Base-by-base conservation (phyloP, 2,329 filamentous ascomycete genomes). In the Incumbomyces lentus region DNA sequence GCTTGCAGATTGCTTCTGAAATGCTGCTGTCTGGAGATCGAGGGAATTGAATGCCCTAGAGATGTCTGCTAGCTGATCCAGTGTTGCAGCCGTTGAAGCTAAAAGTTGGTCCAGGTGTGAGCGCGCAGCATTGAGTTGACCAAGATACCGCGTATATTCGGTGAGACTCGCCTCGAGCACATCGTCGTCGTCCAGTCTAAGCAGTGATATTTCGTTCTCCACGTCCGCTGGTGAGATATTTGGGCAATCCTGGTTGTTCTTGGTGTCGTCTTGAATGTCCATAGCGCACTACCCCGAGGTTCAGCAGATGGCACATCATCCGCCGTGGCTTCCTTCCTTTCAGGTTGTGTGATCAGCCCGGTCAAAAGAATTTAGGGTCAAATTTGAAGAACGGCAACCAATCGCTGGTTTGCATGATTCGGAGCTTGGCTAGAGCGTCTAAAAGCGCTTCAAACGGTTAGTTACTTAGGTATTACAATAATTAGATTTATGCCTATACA, bases 1-100 rank as follows among this genome's bases (percentile, higher is more conserved):
- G 47, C 86, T 84, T 61, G 95, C 87, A 65, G 92, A 98, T 64
- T 94, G 88, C 39, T 83, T 79, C 62, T 89, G 86, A 68, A 98
- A 96, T 12, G 84, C 82, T n/a, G 84, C 86, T 0, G 92, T 98
- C 67, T 96, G 90, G 8, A 78, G 72, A 58, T 95, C 88, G 40
- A 98, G 90, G 1, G 82, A 73, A 55, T 82, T 81, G 68, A 98
- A 98, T 4, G 89, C 90, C 57, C 82, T 78, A 12, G 89, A 89
- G 13, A 98, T 74, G 1, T 77, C 80, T 13, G 84, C 82, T 22
- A 98, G 74, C 14, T 93, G 72, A 36, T 80, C 73, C 33, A 98
- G 72, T 0, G 88, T 84, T 14, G 76, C 76, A 46, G 85, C 78
- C 1, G 90, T 88, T 61, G 88, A 86, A 22, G 76, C 70, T 18